Base-by-base conservation (phyloP, 2,329 filamentous ascomycete genomes). In the Colletotrichum trifolii region DNA sequence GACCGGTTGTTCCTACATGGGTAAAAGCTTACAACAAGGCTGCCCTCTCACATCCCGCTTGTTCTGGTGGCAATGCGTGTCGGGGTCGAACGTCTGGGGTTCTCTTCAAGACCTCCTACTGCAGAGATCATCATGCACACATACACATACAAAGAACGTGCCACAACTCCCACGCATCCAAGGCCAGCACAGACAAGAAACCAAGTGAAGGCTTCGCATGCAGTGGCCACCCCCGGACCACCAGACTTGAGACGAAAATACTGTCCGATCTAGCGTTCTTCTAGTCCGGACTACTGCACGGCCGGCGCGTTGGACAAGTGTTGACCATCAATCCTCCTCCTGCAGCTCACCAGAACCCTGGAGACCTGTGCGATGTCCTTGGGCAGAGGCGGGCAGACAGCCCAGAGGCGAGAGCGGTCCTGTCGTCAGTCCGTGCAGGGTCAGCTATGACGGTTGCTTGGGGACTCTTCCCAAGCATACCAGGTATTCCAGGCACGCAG, bases 161-260 rank as follows among this genome's bases (percentile, higher is more conserved):
- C 25, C 25, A 5, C 25, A 5, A 25, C 59, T 53, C 48, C n/a
- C 40, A 36, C 36, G 38, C 46, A 43, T 35, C 10, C 46, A 38
- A 39, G 33, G 42, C 11, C 35, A 49, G 47, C 49, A 56, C 52
- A 35, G 63, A 63, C 52, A 15, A 53, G 25, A 25, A 47, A 11
- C 10, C n/a, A 66, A 52, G 59, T 63, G 58, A 66, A 47, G 57
- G 38, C 52, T 57, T 63, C 53, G 45, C 63, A 66, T 63, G 47
- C 36, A 62, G 39, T 38, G 47, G 39, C 12, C 5, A n/a, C 17
- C 34, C 12, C 8, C 36, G 38, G 35, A 35, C 7, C 13, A 38
- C 47, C 34, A 62, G 47, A 48, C 36, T 53, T 49, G 15, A 53
- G 63, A 66, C 58, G 58, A 66, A 66, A 66, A 66, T 66, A 66